Evolutionary conservation across 1,139 yeast genomes (phyloP).

Genomic region (Hansenula anomala): DNA sequence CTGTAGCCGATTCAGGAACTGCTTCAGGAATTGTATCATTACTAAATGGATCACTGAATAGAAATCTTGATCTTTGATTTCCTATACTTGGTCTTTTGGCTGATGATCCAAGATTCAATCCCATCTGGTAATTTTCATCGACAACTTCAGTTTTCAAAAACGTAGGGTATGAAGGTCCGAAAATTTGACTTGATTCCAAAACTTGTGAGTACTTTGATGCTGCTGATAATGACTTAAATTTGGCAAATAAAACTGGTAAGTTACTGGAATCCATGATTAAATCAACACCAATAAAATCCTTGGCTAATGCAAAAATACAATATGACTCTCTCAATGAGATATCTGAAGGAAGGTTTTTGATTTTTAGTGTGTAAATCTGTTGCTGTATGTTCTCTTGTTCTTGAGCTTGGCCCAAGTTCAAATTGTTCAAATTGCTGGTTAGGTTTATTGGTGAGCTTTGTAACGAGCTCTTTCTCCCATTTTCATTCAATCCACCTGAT

Average conservation of each 20-base stretch:
- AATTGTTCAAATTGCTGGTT: slow-evolving; percentile 12
- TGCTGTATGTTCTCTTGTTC: slow-evolving; percentile 3
- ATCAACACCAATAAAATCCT: slow-evolving; percentile 65
- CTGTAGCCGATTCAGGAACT: slow-evolving; percentile 13
- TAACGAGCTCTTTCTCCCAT: slow-evolving; percentile 14
- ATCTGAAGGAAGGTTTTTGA: slow-evolving; percentile 68
- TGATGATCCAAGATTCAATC: slow-evolving; percentile 21
- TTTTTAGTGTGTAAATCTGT: slow-evolving; percentile 25
- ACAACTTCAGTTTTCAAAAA: slow-evolving; percentile 49
- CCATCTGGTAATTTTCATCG: slow-evolving; percentile 28
- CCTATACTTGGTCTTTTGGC: slow-evolving; percentile 51
- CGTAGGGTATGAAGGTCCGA: slow-evolving; percentile 51
- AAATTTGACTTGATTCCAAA: slow-evolving; percentile 59
- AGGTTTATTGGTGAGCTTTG: slow-evolving; percentile 19
- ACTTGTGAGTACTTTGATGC: slow-evolving; percentile 70
- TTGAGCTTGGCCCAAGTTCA: slow-evolving; percentile 7
- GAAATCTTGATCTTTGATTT: slow-evolving; percentile 60
- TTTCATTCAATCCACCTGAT: slow-evolving; percentile 13
- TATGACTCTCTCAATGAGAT: slow-evolving; percentile 72
- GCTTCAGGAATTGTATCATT: slow-evolving; percentile 23
- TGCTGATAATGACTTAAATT: slow-evolving; percentile 56
- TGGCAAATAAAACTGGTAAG: slow-evolving; percentile 45
- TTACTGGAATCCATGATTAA: slow-evolving; percentile 27
- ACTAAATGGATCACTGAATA: slow-evolving; percentile 63
- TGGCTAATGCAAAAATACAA: slow-evolving; percentile 73